phyloP scores from a whole-genome alignment of 208 protist species.

The Leishmania mexicana region DNA sequence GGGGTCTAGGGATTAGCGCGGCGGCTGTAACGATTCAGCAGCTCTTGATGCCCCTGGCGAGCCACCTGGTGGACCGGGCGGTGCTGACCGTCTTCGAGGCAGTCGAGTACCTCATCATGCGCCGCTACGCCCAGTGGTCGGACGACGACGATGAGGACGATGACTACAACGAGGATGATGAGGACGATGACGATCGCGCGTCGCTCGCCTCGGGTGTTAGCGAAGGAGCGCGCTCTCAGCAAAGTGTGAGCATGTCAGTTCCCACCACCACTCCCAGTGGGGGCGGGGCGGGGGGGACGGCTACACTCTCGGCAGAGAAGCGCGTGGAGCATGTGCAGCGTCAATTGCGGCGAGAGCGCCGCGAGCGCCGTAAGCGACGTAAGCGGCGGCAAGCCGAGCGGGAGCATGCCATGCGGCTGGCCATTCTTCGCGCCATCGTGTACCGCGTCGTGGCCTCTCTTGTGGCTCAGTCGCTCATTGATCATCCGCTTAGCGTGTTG shows the following conservation, averaged over 20 bases:
- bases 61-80: slow-evolving; percentile 61
- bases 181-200: slow-evolving; percentile 14
- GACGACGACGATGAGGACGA: slow-evolving; percentile 48
- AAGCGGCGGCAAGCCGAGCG: slow-evolving; percentile 31
- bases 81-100: slow-evolving; percentile 68
- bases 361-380: slow-evolving; percentile 16
- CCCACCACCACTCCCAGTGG: neutral
- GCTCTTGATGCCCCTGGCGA: slow-evolving; percentile 55
- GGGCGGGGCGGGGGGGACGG: neutral
- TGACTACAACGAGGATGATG: slow-evolving; percentile 19
- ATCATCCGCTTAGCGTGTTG: slow-evolving; percentile 73
- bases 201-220: slow-evolving; percentile 23
- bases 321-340: slow-evolving; percentile 24
- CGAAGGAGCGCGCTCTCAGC: slow-evolving; percentile 8
- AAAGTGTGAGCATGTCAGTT: neutral
- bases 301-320: slow-evolving; percentile 13
- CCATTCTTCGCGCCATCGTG: slow-evolving; percentile 74
- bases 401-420: slow-evolving; percentile 31
- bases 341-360: slow-evolving; percentile 19
- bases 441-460: slow-evolving; percentile 72
- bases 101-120: slow-evolving; percentile 74
- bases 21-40: slow-evolving; percentile 47
- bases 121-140: slow-evolving; percentile 61
- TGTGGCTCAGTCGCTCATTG: slow-evolving; percentile 62
- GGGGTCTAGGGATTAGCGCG: slow-evolving; percentile 34